Evolutionary conservation across 2,329 filamentous ascomycete genomes (phyloP).

Genomic region (Botryotinia narcissicola): DNA sequence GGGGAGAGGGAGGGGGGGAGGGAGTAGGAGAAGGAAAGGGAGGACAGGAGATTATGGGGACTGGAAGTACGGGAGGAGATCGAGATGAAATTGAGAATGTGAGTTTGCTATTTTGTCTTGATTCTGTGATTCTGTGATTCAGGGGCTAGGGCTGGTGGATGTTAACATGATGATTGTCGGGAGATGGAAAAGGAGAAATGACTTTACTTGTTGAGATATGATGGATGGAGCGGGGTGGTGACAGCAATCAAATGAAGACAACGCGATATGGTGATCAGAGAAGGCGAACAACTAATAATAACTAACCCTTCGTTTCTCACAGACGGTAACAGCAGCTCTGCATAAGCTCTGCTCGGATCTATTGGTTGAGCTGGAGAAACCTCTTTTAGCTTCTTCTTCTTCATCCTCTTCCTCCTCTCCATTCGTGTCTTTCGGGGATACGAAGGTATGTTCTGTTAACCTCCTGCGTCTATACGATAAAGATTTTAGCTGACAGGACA

Average conservation of each 20-base stretch:
- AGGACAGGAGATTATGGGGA: constrained; percentile 10
- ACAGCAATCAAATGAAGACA: not conserved
- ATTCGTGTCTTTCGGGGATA: not conserved
- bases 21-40: not conserved
- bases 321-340: constrained; percentile 31
- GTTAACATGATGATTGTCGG: not conserved
- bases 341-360: constrained; percentile 29
- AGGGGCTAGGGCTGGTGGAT: not conserved
- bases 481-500: not conserved
- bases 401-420: not conserved
- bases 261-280: constrained; percentile 15
- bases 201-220: not conserved
- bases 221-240: not conserved
- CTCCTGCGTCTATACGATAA: not conserved
- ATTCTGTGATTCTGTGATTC: not conserved
- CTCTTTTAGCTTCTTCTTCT: constrained; percentile 14
- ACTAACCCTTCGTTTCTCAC: not conserved
- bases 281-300: not conserved
- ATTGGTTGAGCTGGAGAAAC: constrained; percentile 32
- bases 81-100: constrained; percentile 13
- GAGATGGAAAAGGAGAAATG: not conserved
- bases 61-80: constrained; percentile 4
- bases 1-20: not conserved
- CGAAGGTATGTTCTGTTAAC: not conserved
- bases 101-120: not conserved